Base-by-base conservation (phyloP, 23 red algal genomes). In the Gracilaria domingensis region DNA sequence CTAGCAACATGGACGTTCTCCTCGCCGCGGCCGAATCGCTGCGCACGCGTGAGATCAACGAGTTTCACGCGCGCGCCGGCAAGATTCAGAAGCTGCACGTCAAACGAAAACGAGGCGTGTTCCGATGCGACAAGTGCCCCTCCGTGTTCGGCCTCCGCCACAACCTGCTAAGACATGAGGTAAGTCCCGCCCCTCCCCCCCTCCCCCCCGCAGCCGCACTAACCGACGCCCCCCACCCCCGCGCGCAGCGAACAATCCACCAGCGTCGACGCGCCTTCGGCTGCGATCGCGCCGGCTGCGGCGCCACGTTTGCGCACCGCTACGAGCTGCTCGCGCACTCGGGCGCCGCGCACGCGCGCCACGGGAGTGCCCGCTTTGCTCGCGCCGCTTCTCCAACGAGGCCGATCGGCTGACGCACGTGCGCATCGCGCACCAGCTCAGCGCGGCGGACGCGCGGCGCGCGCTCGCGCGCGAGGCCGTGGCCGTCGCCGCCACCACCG, bases 121-220 rank as follows among this genome's bases (percentile, higher is more conserved):
- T 87, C 36, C 57, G 45, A 8, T 87, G 83, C 49, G 61, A 87
- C 32, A 73, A 87, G 64, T 87, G 83, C 67, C 49, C 83, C 9
- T 87, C 83, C 60, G 83, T 87, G 56, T 87, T 87, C 83, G 83
- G 83, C 17, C 67, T 87, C 49, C 83, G 83, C 24, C 83, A 87
- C 50, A 87, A 87, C 66, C 66, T 87, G 20, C 66, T 87, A 48
- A 59, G 83, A 54, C 83, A 87, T 49, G 69, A 87, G 80, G 80
- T 83, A 83, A 83, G 80, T 66, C 1, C 34, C 39, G 23, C 12
- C 33, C 26, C n/a, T 30, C n/a, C 53, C n/a, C 53, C 4, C 56
- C 33, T 24, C 36, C 51, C 56, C 56, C 50, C 32, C 2, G 29
- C 26, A 42, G 57, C 34, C 9, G 34, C 57, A 26, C 80, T 12